A percentile compares a stretch with the other conserved stretches of the same genome.
Conservation (phyloP, 106 monocot species). For the Iris macrosiphon region DNA sequence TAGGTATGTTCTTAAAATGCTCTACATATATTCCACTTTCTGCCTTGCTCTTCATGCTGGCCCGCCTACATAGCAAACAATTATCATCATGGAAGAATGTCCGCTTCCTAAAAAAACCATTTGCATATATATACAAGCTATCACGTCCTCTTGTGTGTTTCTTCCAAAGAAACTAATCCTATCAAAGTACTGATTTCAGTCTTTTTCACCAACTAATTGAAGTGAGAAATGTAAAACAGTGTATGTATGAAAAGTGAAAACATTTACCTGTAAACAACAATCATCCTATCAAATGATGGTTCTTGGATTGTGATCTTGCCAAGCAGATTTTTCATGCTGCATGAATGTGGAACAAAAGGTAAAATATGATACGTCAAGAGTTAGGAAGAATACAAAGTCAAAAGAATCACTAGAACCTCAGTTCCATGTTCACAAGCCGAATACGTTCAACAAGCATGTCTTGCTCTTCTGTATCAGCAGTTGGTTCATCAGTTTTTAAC, state of each 20-base stretch:
- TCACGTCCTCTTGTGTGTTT: too few species aligned
- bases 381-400: not conserved
- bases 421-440: slow-evolving; percentile 73
- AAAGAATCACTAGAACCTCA: slow-evolving; percentile 39
- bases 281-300: slow-evolving; percentile 95
- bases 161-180: too few species aligned
- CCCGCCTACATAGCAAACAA: slow-evolving; percentile 38
- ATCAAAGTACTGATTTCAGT: too few species aligned
- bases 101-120: too few species aligned
- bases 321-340: slow-evolving; percentile 62
- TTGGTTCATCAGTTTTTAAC: slow-evolving; percentile 56
- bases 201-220: not conserved
- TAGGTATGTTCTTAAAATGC: slow-evolving; percentile 89
- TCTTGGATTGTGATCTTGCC: slow-evolving; percentile 82
- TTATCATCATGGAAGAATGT: not conserved
- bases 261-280: slow-evolving; percentile 85
- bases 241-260: not conserved
- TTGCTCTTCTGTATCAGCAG: slow-evolving; percentile 35
- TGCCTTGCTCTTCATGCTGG: slow-evolving; percentile 37
- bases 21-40: slow-evolving; percentile 80
- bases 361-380: not conserved
- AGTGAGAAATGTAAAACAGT: not conserved
- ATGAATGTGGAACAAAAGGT: slow-evolving; percentile 3
- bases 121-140: too few species aligned
- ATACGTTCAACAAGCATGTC: slow-evolving; percentile 73